These are phyloP conservation scores for Rhodofomes roseus DNA, from an alignment of 1,284 basidiomycete species.

Conservation along the genomic window DNA sequence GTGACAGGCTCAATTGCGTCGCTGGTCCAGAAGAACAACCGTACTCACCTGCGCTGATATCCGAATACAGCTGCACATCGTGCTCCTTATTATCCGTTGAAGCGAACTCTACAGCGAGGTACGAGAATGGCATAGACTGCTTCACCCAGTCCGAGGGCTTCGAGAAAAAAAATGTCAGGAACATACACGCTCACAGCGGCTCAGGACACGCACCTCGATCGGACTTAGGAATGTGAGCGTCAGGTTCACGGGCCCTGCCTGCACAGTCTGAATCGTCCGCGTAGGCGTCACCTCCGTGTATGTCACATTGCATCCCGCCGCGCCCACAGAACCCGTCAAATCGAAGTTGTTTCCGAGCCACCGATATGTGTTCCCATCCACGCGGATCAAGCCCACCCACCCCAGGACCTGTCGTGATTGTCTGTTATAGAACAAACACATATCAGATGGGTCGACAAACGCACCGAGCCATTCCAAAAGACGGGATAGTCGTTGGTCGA, in stretches of 20 bases:
- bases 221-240: slow-evolving; percentile 13
- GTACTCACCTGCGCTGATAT: slow-evolving; percentile 11
- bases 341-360: background rate
- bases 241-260: slow-evolving; percentile 9
- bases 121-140: slow-evolving; percentile 18
- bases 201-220: slow-evolving; percentile 13
- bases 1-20: background rate
- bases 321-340: background rate
- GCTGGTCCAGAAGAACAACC: background rate
- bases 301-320: background rate
- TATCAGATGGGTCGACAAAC: background rate
- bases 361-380: slow-evolving; percentile 1
- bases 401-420: background rate
- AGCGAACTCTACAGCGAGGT: slow-evolving; percentile 10
- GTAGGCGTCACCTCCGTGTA: slow-evolving; percentile 9
- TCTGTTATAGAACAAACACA: background rate
- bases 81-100: slow-evolving; percentile 13
- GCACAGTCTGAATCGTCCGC: slow-evolving; percentile 10
- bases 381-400: background rate
- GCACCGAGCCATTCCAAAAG: background rate
- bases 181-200: background rate
- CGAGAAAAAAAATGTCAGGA: background rate
- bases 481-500: background rate
- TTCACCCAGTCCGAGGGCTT: slow-evolving; percentile 15
- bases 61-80: slow-evolving; percentile 14